Evolutionary conservation across 176 grass and related monocot species (phyloP), one percentile per base, ranked within the genome.

Genomic region (Triticum turgidum): DNA sequence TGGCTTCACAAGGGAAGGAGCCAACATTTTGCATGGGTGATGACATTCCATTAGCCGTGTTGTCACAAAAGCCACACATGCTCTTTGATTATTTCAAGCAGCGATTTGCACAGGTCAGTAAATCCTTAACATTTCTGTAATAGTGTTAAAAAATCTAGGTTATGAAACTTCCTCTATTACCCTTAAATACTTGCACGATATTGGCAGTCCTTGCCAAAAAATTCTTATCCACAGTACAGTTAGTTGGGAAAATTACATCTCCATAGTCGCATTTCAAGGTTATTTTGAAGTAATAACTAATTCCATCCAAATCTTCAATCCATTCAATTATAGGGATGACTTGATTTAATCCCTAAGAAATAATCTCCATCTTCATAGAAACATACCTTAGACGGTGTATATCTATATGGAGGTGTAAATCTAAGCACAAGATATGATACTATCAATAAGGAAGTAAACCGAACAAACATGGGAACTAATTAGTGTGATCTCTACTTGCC

Each of bases 1-100:
- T 99, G 97, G 97, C 97, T 77, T 94, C 92, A 69, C 97, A 99
- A 96, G 97, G 97, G 72, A 99, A 99, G 92, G 97, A 99, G 61
- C 97, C 97, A 88, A 99, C 97, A 84, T 99, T 99, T 94, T 99
- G 97, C 80, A 99, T 99, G 97, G 97, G 97, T 2, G 97, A 99
- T 86, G 97, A 99, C 88, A 99, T 93, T 94, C 94, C 97, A 61
- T 91, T 99, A 91, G 97, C 97, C 9, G 90, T 93, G 52, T 73
- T 99, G 77, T 99, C 97, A 81, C 88, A 93, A 51, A 99, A 91
- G 73, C 62, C 92, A 32, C 97, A 99, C 74, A 78, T 99, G 90
- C 64, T 99, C 72, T 99, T 88, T 90, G 94, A 99, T 88, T 99
- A 96, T 91, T 99, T 99, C 87, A 99, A 99, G 80, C 97, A 99